Percentiles rank a stretch among this genome's conserved stretches.
These are phyloP conservation scores for Laguncularia racemosa DNA, from an alignment of 345 rosid genomes.

Conservation along the genomic window DNA sequence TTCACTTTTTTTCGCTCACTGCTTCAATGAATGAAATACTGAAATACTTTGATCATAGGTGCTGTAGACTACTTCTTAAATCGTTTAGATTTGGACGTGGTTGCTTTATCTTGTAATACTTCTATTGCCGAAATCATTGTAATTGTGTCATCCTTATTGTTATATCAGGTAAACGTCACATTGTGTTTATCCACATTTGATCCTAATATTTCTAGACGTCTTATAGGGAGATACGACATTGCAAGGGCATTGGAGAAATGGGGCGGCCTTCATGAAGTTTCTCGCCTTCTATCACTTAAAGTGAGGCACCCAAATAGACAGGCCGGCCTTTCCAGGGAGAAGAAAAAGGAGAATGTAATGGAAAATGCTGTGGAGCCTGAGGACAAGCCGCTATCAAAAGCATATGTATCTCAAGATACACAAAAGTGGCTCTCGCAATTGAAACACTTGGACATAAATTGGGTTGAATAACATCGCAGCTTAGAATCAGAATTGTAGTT, in stretches of 20 bases:
- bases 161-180: no score
- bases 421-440: constrained; percentile 65
- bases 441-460: constrained; percentile 64
- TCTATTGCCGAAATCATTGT: background rate
- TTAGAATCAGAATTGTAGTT: no score
- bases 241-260: constrained; percentile 96
- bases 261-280: constrained; percentile 89
- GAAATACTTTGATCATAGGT: no score
- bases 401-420: constrained; percentile 62
- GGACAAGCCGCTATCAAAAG: constrained; percentile 24
- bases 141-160: background rate
- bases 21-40: no score
- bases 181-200: background rate
- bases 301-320: constrained; percentile 68
- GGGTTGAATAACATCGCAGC: constrained; percentile 43
- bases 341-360: constrained; percentile 22
- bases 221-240: constrained; percentile 82
- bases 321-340: constrained; percentile 31
- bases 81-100: background rate
- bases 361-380: constrained; percentile 21
- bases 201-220: background rate
- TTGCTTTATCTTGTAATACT: background rate
- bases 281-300: constrained; percentile 69
- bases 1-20: no score
- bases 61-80: no score